Conservation (phyloP, 306 rosid genomes). For the Clitoria ternatea region DNA sequence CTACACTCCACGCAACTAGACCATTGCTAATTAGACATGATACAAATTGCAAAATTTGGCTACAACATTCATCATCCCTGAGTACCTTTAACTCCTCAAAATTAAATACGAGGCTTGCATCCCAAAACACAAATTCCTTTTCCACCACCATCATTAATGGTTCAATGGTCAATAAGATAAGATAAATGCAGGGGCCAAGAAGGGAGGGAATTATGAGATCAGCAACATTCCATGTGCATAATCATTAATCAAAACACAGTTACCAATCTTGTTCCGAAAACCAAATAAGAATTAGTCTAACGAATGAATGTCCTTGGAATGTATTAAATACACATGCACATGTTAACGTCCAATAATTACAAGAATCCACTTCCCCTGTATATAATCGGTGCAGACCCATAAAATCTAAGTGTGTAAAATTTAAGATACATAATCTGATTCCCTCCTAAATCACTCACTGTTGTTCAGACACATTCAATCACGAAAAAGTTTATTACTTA, state of each 20-base stretch:
- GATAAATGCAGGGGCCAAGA: not conserved
- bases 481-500: not conserved
- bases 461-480: not conserved
- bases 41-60: not conserved
- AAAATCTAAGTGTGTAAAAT: not conserved
- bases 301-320: not conserved
- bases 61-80: not conserved
- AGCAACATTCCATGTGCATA: not conserved
- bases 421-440: not conserved
- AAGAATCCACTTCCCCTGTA: not conserved
- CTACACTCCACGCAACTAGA: conserved; percentile 1
- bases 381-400: not conserved
- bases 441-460: not conserved
- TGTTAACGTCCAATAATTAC: not conserved
- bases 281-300: not conserved
- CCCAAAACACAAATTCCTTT: not conserved
- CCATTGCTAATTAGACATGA: not conserved
- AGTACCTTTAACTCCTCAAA: not conserved
- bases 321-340: not conserved
- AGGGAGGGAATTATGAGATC: not conserved
- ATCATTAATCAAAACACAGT: conserved; percentile 7
- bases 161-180: not conserved
- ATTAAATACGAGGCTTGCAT: not conserved
- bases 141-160: not conserved
- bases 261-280: not conserved